A percentile compares a stretch with the other conserved stretches of the same genome.
These are phyloP conservation scores for Vanilla planifolia DNA, from an alignment of 106 monocot species.

Conservation along the genomic window DNA sequence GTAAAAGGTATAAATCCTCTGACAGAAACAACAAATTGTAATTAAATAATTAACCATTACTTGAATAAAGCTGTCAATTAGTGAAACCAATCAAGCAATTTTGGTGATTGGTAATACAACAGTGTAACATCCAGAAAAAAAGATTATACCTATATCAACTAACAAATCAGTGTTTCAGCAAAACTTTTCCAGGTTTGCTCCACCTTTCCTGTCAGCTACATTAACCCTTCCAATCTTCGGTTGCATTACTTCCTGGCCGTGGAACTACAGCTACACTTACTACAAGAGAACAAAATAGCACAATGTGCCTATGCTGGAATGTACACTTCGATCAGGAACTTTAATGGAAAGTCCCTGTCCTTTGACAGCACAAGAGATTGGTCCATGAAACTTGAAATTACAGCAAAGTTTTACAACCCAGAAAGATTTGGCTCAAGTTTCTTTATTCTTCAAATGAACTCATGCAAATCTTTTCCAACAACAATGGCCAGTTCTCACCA, in stretches of 20 bases:
- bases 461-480: slow-evolving; percentile 56
- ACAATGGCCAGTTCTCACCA: slow-evolving; percentile 57
- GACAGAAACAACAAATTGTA: neutral
- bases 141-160: too few species aligned
- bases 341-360: neutral
- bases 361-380: neutral
- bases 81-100: neutral
- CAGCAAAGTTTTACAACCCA: too few species aligned
- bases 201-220: neutral
- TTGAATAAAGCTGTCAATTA: neutral
- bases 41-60: neutral
- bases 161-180: too few species aligned
- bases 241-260: neutral
- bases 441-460: slow-evolving; percentile 51
- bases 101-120: neutral
- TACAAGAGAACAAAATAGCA: too few species aligned
- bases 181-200: neutral
- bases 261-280: too few species aligned
- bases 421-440: too few species aligned
- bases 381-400: too few species aligned
- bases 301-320: too few species aligned
- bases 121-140: too few species aligned
- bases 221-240: neutral
- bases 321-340: too few species aligned
- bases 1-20: neutral